Conservation (phyloP, 2,329 filamentous ascomycete species). For the Diaporthe velutina region DNA sequence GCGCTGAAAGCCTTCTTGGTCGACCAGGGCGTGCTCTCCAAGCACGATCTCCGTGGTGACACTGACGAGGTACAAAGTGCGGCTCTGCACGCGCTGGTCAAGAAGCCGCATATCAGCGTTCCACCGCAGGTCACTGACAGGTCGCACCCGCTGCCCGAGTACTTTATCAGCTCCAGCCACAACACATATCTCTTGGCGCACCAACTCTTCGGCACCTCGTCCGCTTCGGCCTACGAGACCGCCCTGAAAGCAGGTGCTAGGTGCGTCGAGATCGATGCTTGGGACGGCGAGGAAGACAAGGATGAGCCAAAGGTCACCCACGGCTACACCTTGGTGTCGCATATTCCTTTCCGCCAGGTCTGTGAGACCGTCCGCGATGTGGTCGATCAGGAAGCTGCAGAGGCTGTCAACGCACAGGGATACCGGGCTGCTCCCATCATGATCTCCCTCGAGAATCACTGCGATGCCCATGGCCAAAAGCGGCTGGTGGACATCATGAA, state of each 20-base stretch:
- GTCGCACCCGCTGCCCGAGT: conserved; percentile 73
- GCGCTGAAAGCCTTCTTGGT: conserved; percentile 69
- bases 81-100: conserved; percentile 64
- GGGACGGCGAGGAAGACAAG: conserved; percentile 72
- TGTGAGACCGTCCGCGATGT: conserved; percentile 76
- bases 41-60: conserved; percentile 61
- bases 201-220: conserved; percentile 75
- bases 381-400: conserved; percentile 67
- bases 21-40: conserved; percentile 63
- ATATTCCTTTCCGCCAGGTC: conserved; percentile 74
- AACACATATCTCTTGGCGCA: conserved; percentile 80
- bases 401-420: conserved; percentile 54
- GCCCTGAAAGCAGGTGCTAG: conserved; percentile 73
- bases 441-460: conserved; percentile 78
- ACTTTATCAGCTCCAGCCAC: conserved; percentile 80
- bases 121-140: conserved; percentile 68
- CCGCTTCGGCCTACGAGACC: conserved; percentile 72
- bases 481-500: conserved; percentile 75
- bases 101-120: conserved; percentile 69
- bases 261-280: conserved; percentile 81
- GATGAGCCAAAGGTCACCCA: conserved; percentile 79
- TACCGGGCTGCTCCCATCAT: conserved; percentile 69
- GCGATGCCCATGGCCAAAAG: conserved; percentile 68
- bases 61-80: conserved; percentile 55
- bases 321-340: conserved; percentile 76